Evolutionary conservation across 495 filamentous ascomycete genomes (phyloP), one percentile per base, ranked within the genome.

Genomic region (Hyaloscypha hepaticicola): DNA sequence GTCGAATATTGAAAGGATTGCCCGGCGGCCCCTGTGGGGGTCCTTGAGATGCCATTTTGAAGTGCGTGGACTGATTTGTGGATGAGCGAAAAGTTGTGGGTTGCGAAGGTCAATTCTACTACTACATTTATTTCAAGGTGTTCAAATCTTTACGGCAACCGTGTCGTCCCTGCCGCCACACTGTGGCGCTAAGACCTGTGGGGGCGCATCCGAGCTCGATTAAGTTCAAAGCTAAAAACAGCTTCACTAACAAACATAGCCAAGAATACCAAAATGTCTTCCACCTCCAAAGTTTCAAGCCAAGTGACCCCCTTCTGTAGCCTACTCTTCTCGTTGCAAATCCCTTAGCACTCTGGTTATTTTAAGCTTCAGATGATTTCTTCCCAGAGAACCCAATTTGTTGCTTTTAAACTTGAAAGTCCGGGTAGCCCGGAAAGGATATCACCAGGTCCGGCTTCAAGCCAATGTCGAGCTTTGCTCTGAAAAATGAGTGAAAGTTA

Each of bases 401-500:
- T n/a, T n/a, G n/a, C n/a, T n/a, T n/a, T n/a, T n/a, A n/a, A 21
- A 9, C 50, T 19, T 53, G 50, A 53, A 25, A 53, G 25, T 12
- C 50, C 50, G 50, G 50, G n/a, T 53, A 4, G 50, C 19, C 50
- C 50, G 50, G 25, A 25, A 16, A 45, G 38, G 16, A 45, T 45
- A 45, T 16, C 6, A 19, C 19, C 38, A 45, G 11, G 19, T 16
- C 38, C 38, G 19, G 38, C 11, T 45, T 45, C 11, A 45, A 45
- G 9, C 19, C 25, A 24, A 14, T 56, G 53, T 56, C 53, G 16
- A 8, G 29, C 21, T 64, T 53, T 5, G 25, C 50, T 53, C 31
- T 31, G 28, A 55, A 66, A 45, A 63, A 72, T 72, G 70, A 72
- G 64, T 57, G 67, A 69, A 33, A 68, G 52, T 31, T 69, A 69